These are phyloP conservation scores for Poa pratensis DNA, from an alignment of 176 grass and related monocot species.

Conservation along the genomic window DNA sequence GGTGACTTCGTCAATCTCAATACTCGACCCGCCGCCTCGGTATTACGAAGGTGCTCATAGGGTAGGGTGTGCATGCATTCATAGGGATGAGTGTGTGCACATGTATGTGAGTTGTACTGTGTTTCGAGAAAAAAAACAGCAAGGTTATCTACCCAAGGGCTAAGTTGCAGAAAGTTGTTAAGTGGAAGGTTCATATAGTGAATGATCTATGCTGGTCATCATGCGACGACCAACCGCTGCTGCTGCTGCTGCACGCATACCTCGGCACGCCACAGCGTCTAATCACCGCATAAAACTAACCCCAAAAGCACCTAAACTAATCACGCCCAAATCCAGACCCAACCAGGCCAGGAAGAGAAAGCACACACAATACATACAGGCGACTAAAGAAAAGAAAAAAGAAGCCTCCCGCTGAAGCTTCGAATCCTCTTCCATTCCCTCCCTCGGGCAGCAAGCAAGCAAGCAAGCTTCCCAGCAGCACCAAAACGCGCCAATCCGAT, in stretches of 20 bases:
- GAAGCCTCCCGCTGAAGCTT: constrained; percentile 54
- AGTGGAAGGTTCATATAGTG: neutral
- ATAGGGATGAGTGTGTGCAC: too few species aligned
- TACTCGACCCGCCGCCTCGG: too few species aligned
- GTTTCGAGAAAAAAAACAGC: too few species aligned
- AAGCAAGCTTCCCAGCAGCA: neutral
- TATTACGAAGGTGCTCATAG: too few species aligned
- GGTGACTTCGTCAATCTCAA: too few species aligned
- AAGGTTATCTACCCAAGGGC: neutral
- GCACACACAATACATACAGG: neutral
- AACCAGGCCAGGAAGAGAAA: neutral
- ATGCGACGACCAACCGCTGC: neutral
- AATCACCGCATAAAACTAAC: neutral
- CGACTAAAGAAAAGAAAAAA: neutral
- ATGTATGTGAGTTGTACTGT: too few species aligned
- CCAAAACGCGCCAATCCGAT: neutral
- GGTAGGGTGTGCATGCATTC: too few species aligned
- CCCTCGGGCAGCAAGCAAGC: neutral
- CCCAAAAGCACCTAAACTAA: neutral
- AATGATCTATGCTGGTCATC: neutral
- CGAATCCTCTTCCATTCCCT: constrained; percentile 36
- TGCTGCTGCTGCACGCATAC: neutral
- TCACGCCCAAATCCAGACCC: neutral
- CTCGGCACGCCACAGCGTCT: neutral
- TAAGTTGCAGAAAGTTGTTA: neutral